Conservation (phyloP, 1,284 basidiomycete species). For the Trametes polyzona region DNA sequence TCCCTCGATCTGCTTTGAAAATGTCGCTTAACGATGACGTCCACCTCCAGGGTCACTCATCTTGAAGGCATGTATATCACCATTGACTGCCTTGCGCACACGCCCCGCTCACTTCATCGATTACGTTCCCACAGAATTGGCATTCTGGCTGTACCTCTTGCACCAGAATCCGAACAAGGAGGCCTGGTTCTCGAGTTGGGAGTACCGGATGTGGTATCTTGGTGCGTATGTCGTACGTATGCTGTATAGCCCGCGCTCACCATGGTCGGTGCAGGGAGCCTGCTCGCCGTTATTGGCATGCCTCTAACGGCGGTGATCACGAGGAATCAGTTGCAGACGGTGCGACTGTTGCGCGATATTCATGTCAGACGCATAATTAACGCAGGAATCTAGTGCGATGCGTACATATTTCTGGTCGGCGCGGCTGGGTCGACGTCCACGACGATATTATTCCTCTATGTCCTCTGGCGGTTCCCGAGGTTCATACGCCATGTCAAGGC, state of each 20-base stretch:
- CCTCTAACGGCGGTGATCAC: constrained; percentile 65
- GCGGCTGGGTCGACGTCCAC: constrained; percentile 64
- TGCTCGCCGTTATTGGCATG: constrained; percentile 65
- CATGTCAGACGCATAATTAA: not conserved
- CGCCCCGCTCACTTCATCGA: not conserved
- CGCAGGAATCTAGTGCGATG: constrained; percentile 50
- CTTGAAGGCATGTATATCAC: constrained; percentile 60
- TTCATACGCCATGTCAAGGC: constrained; percentile 70
- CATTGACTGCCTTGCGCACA: too few species aligned
- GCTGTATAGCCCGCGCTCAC: constrained; percentile 12
- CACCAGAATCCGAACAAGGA: constrained; percentile 69
- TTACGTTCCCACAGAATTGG: constrained; percentile 52
- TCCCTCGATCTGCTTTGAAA: not conserved
- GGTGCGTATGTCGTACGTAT: constrained; percentile 38
- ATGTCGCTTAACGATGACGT: not conserved
- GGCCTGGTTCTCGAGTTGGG: constrained; percentile 63
- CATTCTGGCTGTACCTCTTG: constrained; percentile 78
- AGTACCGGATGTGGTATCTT: constrained; percentile 41
- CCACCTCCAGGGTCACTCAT: constrained; percentile 71
- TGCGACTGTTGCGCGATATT: constrained; percentile 32
- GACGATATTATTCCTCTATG: constrained; percentile 67
- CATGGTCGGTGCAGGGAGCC: constrained; percentile 54
- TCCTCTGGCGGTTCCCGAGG: constrained; percentile 64
- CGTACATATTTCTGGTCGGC: constrained; percentile 73
- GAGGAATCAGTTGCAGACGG: constrained; percentile 57